Percentiles rank a stretch among this genome's conserved stretches.
These are phyloP conservation scores for Magnusiomyces sp. DNA, from an alignment of 1,139 yeast species.

Conservation along the genomic window DNA sequence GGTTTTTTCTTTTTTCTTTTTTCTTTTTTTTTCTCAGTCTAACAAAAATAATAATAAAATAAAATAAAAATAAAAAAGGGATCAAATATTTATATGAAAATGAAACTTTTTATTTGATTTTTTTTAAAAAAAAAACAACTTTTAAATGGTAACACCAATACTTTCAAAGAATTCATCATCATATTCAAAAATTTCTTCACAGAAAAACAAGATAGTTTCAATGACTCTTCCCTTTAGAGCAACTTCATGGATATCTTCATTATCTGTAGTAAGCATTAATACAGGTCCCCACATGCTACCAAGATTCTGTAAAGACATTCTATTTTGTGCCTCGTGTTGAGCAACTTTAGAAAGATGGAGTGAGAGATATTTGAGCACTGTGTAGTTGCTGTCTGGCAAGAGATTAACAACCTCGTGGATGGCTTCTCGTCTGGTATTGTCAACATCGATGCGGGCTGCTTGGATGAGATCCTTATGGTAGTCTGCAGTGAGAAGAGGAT, in stretches of 20 bases:
- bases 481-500: conserved; percentile 60
- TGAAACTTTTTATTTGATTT: not conserved
- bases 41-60: conserved; percentile 79
- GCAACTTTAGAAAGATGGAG: conserved; percentile 79
- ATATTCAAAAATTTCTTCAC: conserved; percentile 14
- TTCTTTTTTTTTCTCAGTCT: no score
- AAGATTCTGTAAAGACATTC: conserved; percentile 74
- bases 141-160: conserved; percentile 2
- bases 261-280: conserved; percentile 50
- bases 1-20: conserved; percentile 37
- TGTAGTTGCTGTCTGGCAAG: conserved; percentile 90
- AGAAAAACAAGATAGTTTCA: conserved; percentile 57
- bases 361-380: conserved; percentile 74
- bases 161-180: conserved; percentile 1
- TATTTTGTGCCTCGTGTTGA: conserved; percentile 51
- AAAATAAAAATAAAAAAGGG: no score
- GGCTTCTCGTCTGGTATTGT: conserved; percentile 53
- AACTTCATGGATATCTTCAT: conserved; percentile 63
- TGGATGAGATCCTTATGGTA: conserved; percentile 71
- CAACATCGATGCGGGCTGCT: conserved; percentile 63
- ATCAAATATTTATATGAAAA: no score
- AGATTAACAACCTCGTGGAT: conserved; percentile 82
- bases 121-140: not conserved
- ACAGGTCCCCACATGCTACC: conserved; percentile 96
- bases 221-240: conserved; percentile 73